Conservation (phyloP, 768 basidiomycete genomes). For the Rhizopogon vesiculosus region DNA sequence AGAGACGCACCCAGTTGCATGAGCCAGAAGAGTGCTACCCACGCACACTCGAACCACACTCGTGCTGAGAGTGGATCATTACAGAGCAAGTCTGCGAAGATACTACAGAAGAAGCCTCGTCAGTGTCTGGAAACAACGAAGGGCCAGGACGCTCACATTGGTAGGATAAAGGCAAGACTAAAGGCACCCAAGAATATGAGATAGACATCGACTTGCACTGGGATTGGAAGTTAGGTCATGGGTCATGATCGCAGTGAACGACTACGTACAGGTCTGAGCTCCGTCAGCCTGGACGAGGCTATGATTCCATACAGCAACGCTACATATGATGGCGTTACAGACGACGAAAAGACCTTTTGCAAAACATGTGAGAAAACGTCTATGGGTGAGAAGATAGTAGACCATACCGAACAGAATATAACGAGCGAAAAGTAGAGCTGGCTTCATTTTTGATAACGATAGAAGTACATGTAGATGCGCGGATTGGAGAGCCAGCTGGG, state of each 20-base stretch:
- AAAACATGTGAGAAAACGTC: background rate
- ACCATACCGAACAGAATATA: slow-evolving; percentile 55
- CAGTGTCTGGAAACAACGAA: background rate
- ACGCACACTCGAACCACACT: slow-evolving; percentile 71
- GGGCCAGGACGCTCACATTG: slow-evolving; percentile 41
- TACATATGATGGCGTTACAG: slow-evolving; percentile 62
- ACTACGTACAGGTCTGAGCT: slow-evolving; percentile 34
- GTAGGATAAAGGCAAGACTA: slow-evolving; percentile 53
- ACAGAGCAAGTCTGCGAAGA: slow-evolving; percentile 54
- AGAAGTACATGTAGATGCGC: slow-evolving; percentile 21
- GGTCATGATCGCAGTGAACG: background rate
- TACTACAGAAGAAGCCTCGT: slow-evolving; percentile 25
- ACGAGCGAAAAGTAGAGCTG: slow-evolving; percentile 45
- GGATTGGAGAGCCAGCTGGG: slow-evolving; percentile 15
- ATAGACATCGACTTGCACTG: slow-evolving; percentile 52
- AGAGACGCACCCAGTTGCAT: slow-evolving; percentile 53
- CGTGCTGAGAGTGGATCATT: slow-evolving; percentile 46
- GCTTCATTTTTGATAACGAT: slow-evolving; percentile 33
- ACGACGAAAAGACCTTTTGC: slow-evolving; percentile 51
- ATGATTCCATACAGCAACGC: slow-evolving; percentile 66
- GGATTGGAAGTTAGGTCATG: slow-evolving; percentile 5
- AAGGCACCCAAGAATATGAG: slow-evolving; percentile 56
- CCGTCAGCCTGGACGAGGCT: slow-evolving; percentile 37
- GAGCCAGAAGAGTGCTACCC: slow-evolving; percentile 53
- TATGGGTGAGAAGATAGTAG: background rate